Base-by-base conservation (phyloP, 1,139 yeast species). In the Eremothecium coryli region DNA sequence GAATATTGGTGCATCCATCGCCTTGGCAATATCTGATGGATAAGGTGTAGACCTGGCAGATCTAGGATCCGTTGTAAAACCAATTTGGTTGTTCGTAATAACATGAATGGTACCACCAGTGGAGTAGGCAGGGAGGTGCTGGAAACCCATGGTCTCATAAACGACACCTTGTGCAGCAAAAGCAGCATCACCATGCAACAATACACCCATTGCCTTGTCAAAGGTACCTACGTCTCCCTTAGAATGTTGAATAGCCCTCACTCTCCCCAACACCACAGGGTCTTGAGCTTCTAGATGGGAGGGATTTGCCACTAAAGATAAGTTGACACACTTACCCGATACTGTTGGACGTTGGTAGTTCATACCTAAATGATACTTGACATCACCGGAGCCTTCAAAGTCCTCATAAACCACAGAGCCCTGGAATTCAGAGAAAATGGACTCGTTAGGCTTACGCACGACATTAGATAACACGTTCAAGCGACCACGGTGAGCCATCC, bases 401-500 rank as follows among this genome's bases (percentile, higher is more conserved):
- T 69, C 73, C 56, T 79, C 82, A 48, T 79, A 73, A 53, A 77
- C 76, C 53, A 80, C 74, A 18, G 95, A 82, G 46, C 98, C 98
- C 38, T 90, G 71, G 62, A 90, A 90, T 68, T 90, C 99, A 34
- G 93, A 79, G 63, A 90, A 90, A 59, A 90, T 93, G 32, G 95
- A 85, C 70, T 90, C 97, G 60, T 90, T 88, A 54, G 98, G 97
- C 64, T 90, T 90, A 69, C 98, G 82, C 35, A 90, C 96, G 54
- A 90, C 98, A 66, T 90, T 90, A 41, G 96, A 85, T 65, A 90
- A 74, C 81, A 90, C 88, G 64, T 90, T 90, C 56, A 90, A 73
- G 70, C 99, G 81, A 66, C 99, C 99, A 74, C 99, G 85, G 66
- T 90, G 98, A 39, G 99, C 96, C 98, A 90, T 90, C 69, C 99